Percentiles rank a stretch among this genome's conserved stretches.
These are phyloP conservation scores for Platismatia glauca DNA, from an alignment of 495 filamentous ascomycete genomes.

Conservation along the genomic window DNA sequence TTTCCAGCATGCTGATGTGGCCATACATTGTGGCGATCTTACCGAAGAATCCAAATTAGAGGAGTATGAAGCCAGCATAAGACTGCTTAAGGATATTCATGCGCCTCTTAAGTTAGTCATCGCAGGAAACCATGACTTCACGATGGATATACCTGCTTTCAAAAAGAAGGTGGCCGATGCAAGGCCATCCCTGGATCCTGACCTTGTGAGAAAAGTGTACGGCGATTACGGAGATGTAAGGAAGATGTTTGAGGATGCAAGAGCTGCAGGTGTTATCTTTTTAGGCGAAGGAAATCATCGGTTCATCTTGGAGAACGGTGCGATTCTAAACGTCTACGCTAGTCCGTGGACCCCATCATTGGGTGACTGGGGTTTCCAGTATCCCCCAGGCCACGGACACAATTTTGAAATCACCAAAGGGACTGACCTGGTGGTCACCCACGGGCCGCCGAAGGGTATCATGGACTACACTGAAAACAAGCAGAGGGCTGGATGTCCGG, in stretches of 20 bases:
- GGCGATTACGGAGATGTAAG: slow-evolving; percentile 29
- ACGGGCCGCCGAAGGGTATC: slow-evolving; percentile 54
- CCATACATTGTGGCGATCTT: slow-evolving; percentile 62
- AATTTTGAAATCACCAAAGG: slow-evolving; percentile 35
- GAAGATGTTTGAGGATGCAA: slow-evolving; percentile 28
- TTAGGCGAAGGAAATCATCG: slow-evolving; percentile 52
- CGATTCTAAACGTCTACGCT: slow-evolving; percentile 51
- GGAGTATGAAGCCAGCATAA: slow-evolving; percentile 42
- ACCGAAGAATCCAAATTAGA: slow-evolving; percentile 48
- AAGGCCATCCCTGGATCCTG: slow-evolving; percentile 23
- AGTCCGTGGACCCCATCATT: slow-evolving; percentile 56
- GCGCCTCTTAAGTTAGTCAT: slow-evolving; percentile 65
- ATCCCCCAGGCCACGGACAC: slow-evolving; percentile 39
- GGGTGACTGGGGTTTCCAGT: slow-evolving; percentile 51
- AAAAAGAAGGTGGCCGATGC: slow-evolving; percentile 29
- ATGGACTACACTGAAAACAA: slow-evolving; percentile 37
- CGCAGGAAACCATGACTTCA: slow-evolving; percentile 64
- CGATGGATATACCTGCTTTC: slow-evolving; percentile 42
- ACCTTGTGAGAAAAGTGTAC: slow-evolving; percentile 26
- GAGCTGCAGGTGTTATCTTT: slow-evolving; percentile 42
- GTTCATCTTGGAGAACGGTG: slow-evolving; percentile 50
- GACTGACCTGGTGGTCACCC: slow-evolving; percentile 57
- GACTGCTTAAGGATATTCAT: slow-evolving; percentile 41
- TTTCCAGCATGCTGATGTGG: slow-evolving; percentile 45
- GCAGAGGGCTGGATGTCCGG: slow-evolving; percentile 44